Percentiles rank a stretch among this genome's conserved stretches.
phyloP scores from a whole-genome alignment of 2,329 filamentous ascomycete species.

The Seiridium unicorne region DNA sequence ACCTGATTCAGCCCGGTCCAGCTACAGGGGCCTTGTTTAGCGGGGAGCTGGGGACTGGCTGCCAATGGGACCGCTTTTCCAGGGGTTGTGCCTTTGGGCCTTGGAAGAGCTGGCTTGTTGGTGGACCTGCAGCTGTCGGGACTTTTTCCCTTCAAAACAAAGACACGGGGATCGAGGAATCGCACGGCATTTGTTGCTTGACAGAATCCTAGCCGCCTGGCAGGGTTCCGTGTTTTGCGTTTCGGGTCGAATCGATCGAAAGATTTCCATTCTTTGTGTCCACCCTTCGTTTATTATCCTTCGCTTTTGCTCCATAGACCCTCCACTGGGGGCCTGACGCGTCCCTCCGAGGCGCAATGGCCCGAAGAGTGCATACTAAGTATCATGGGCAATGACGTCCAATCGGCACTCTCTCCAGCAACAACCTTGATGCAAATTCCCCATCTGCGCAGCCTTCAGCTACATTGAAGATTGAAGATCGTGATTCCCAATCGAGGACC shows the following conservation, averaged over 20 bases:
- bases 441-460: too few relatives aligned
- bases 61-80: conserved; percentile 17
- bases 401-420: neutral
- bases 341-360: conserved; percentile 3
- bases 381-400: neutral
- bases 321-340: neutral
- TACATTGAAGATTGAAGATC: too few relatives aligned
- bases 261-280: neutral
- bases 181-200: neutral
- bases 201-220: neutral
- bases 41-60: conserved; percentile 11
- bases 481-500: too few relatives aligned
- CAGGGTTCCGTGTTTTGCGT: neutral
- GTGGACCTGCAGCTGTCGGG: neutral
- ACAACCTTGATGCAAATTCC: neutral
- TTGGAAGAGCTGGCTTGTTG: neutral
- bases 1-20: conserved; percentile 2
- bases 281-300: neutral
- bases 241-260: neutral
- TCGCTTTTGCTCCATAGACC: neutral
- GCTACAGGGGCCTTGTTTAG: conserved; percentile 25
- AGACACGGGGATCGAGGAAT: neutral
- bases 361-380: neutral
- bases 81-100: conserved; percentile 3
- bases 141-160: conserved; percentile 1